Conservation (phyloP, 2,329 filamentous ascomycete species). For the Aureobasidium lini region DNA sequence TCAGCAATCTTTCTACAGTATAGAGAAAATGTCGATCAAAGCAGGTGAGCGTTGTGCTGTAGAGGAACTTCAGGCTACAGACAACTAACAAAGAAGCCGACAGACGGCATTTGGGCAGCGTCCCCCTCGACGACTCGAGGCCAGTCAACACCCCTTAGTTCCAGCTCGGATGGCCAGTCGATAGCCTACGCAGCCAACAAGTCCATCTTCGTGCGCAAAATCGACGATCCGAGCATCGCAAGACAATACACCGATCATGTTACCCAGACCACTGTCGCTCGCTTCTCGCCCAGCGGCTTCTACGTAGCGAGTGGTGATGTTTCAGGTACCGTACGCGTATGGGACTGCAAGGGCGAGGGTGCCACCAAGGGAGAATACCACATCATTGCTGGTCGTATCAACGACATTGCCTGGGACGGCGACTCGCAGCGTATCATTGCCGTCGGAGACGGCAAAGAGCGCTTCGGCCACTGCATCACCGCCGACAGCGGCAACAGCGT, state of each 20-base stretch:
- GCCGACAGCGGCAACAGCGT: conserved; percentile 94
- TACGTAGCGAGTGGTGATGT: conserved; percentile 90
- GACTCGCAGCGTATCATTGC: conserved; percentile 95
- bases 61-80: neutral
- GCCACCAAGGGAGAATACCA: conserved; percentile 89
- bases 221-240: conserved; percentile 76
- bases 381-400: conserved; percentile 90
- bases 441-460: conserved; percentile 88
- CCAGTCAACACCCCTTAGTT: conserved; percentile 80
- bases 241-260: conserved; percentile 94
- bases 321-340: conserved; percentile 77
- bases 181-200: conserved; percentile 94
- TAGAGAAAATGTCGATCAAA: conserved; percentile 21
- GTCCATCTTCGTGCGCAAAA: conserved; percentile 90
- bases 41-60: conserved; percentile 14
- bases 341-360: conserved; percentile 80
- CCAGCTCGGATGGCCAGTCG: conserved; percentile 80
- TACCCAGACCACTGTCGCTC: conserved; percentile 78
- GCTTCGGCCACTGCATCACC: conserved; percentile 89
- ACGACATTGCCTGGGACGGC: conserved; percentile 95
- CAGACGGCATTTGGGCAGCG: conserved; percentile 73
- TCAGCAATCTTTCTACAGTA: neutral
- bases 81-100: neutral
- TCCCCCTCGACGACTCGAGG: conserved; percentile 76
- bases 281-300: conserved; percentile 89